phyloP scores from a whole-genome alignment of 148 eudicot genomes.

The Agrostemma githago region DNA sequence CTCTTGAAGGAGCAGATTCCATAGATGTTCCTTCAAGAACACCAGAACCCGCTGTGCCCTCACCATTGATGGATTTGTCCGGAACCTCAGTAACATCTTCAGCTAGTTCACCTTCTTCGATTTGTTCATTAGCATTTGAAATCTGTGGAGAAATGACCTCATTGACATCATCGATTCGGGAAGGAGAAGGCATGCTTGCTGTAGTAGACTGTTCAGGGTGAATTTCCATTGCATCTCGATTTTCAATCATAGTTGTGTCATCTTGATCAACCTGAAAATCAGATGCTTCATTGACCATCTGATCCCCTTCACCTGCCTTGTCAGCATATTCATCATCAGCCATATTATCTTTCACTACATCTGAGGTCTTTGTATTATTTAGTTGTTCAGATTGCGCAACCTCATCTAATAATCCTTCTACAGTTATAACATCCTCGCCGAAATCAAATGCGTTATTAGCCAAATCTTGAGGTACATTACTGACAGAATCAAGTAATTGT shows the following conservation, averaged over 20 bases:
- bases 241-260: slow-evolving; percentile 27
- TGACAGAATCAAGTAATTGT: slow-evolving; percentile 42
- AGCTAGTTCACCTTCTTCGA: slow-evolving; percentile 41
- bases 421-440: slow-evolving; percentile 44
- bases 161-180: slow-evolving; percentile 26
- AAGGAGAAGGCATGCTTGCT: slow-evolving; percentile 38
- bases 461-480: slow-evolving; percentile 34
- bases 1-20: slow-evolving; percentile 33
- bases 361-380: slow-evolving; percentile 29
- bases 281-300: slow-evolving; percentile 34
- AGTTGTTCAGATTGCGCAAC: slow-evolving; percentile 17
- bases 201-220: slow-evolving; percentile 30
- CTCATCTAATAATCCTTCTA: slow-evolving; percentile 43
- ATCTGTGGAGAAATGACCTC: slow-evolving; percentile 43
- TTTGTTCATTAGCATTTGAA: slow-evolving; percentile 36
- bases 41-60: slow-evolving; percentile 30
- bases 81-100: slow-evolving; percentile 34
- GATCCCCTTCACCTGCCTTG: slow-evolving; percentile 37
- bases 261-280: slow-evolving; percentile 41
- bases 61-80: slow-evolving; percentile 35
- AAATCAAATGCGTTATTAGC: slow-evolving; percentile 39
- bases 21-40: slow-evolving; percentile 25
- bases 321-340: slow-evolving; percentile 38
- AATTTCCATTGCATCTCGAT: slow-evolving; percentile 39
- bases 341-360: slow-evolving; percentile 38